Percentiles rank a stretch among this genome's conserved stretches.
These are phyloP conservation scores for Talaromyces sp. DNA, from an alignment of 2,329 filamentous ascomycete species.

Conservation along the genomic window DNA sequence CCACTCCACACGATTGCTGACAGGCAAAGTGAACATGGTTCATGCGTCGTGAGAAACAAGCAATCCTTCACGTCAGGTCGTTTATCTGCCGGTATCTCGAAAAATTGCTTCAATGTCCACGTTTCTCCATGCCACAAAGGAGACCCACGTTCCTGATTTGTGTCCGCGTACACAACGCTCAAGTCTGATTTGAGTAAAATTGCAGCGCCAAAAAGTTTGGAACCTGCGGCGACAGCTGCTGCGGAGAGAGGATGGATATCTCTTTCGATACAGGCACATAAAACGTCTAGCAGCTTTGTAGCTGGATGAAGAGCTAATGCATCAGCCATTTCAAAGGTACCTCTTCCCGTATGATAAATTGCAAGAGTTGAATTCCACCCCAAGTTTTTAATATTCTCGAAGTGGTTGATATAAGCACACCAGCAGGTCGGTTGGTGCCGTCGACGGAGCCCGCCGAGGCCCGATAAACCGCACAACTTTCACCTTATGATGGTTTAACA, in stretches of 20 bases:
- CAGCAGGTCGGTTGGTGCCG: background rate
- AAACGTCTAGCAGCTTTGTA: slow-evolving; percentile 14
- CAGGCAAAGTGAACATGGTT: slow-evolving; percentile 17
- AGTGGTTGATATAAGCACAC: background rate
- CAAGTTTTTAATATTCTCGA: background rate
- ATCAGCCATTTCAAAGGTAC: slow-evolving; percentile 8
- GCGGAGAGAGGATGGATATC: slow-evolving; percentile 18
- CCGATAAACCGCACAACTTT: background rate
- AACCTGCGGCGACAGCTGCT: slow-evolving; percentile 12
- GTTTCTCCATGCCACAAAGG: slow-evolving; percentile 19
- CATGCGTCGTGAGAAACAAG: slow-evolving; percentile 17
- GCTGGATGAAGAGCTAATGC: slow-evolving; percentile 10
- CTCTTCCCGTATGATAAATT: background rate
- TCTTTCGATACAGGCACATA: slow-evolving; percentile 11
- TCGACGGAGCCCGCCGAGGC: background rate
- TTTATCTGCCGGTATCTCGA: slow-evolving; percentile 10
- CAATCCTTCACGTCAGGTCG: slow-evolving; percentile 2
- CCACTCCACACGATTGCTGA: slow-evolving; percentile 19
- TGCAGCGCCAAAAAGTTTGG: slow-evolving; percentile 16
- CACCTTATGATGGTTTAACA: background rate
- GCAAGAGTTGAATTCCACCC: background rate
- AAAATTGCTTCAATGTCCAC: slow-evolving; percentile 19
- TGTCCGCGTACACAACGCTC: slow-evolving; percentile 16
- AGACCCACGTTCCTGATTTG: slow-evolving; percentile 17
- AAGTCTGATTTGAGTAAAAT: slow-evolving; percentile 15